Conservation (phyloP, 306 rosid genomes). For the Medicago arabica region DNA sequence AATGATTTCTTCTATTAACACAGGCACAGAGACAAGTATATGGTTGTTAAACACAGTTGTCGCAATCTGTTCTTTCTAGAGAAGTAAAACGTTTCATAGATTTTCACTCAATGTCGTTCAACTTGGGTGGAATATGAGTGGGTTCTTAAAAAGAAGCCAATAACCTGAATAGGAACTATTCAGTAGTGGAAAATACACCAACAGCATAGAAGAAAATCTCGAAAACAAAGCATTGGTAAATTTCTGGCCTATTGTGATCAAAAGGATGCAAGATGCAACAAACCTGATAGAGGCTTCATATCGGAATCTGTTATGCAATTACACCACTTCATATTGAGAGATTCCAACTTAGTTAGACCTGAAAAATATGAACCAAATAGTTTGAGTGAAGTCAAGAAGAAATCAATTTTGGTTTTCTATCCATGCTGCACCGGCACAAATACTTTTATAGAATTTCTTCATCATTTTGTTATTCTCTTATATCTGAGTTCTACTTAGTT, state of each 20-base stretch:
- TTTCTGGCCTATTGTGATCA: conserved; percentile 33
- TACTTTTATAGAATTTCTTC: conserved; percentile 23
- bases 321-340: conserved; percentile 96
- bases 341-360: conserved; percentile 85
- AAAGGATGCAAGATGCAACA: conserved; percentile 38
- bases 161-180: conserved; percentile 30
- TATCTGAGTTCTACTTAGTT: conserved; percentile 1
- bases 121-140: conserved; percentile 9
- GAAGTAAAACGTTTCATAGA: conserved; percentile 10
- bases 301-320: conserved; percentile 85
- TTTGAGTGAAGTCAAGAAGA: conserved; percentile 15
- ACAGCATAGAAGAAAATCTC: conserved; percentile 17
- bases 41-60: conserved; percentile 17
- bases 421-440: conserved; percentile 12
- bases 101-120: conserved; percentile 5
- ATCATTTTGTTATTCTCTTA: conserved; percentile 5
- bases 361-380: conserved; percentile 40
- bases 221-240: conserved; percentile 3
- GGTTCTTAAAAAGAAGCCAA: background rate
- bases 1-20: conserved; percentile 34
- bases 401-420: conserved; percentile 28
- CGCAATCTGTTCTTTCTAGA: conserved; percentile 1
- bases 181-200: conserved; percentile 22
- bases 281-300: conserved; percentile 84
- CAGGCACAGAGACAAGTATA: conserved; percentile 18